phyloP scores from a whole-genome alignment of 179 eudicot genomes.

The Beta macrorhiza region DNA sequence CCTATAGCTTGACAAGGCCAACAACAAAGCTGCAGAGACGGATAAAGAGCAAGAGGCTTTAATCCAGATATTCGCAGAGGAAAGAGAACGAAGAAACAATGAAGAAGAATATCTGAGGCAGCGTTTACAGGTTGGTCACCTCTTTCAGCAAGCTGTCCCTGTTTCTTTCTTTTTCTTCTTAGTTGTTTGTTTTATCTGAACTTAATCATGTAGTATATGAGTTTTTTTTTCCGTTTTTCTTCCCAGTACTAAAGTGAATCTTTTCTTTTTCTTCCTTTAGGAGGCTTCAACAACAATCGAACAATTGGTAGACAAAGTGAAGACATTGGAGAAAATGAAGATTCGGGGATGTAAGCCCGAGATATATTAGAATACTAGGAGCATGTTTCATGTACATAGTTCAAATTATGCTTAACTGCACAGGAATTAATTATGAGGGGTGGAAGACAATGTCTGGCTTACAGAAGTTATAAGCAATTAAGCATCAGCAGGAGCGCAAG shows the following conservation, averaged over 20 bases:
- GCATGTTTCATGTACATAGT: background rate
- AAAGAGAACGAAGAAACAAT: conserved; percentile 45
- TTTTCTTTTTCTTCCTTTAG: conserved; percentile 28
- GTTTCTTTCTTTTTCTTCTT: background rate
- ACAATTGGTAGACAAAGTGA: conserved; percentile 46
- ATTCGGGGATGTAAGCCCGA: conserved; percentile 22
- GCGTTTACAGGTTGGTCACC: conserved; percentile 31
- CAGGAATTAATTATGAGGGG: background rate
- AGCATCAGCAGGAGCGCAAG: background rate
- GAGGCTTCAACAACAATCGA: conserved; percentile 48
- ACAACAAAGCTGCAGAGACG: conserved; percentile 30
- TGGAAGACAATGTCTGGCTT: background rate
- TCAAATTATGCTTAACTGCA: background rate
- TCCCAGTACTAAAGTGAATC: background rate
- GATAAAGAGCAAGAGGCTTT: conserved; percentile 54
- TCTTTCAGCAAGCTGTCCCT: background rate
- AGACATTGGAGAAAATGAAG: conserved; percentile 31
- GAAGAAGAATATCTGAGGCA: conserved; percentile 41
- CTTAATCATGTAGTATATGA: background rate
- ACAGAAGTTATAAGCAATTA: background rate
- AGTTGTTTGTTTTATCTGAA: background rate
- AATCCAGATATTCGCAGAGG: conserved; percentile 47
- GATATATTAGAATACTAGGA: background rate
- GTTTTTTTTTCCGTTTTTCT: background rate
- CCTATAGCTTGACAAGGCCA: conserved; percentile 20